Percentiles rank a stretch among this genome's conserved stretches.
Conservation (phyloP, 2,329 filamentous ascomycete species). For the Colletotrichum camelliae region DNA sequence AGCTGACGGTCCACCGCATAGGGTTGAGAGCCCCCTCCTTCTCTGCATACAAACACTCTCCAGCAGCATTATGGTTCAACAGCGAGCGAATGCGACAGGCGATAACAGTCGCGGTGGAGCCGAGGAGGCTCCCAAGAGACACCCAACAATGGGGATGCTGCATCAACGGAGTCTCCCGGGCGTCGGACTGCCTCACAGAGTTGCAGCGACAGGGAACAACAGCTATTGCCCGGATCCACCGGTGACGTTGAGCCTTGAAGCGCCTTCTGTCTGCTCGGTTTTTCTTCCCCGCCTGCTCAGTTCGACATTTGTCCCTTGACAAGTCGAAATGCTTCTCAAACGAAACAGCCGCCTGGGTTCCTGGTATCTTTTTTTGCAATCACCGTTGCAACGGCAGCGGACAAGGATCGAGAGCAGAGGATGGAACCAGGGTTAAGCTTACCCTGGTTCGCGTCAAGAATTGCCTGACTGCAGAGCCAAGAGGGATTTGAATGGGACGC, state of each 20-base stretch:
- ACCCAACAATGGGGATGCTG: neutral
- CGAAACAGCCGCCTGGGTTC: conserved; percentile 1
- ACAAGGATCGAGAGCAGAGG: neutral
- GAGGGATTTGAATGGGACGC: conserved; percentile 11
- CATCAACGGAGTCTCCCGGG: neutral
- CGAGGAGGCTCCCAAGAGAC: neutral
- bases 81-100: neutral
- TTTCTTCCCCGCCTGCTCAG: neutral
- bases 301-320: neutral
- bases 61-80: neutral
- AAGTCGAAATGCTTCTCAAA: neutral
- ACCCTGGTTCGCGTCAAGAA: conserved; percentile 6
- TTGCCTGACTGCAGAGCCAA: conserved; percentile 2
- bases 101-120: neutral
- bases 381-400: neutral
- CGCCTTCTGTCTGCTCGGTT: neutral
- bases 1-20: neutral
- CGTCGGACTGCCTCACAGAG: neutral
- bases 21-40: neutral
- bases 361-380: conserved; percentile 1
- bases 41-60: neutral
- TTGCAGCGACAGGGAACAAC: neutral
- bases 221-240: neutral
- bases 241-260: neutral
- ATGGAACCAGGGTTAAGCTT: conserved; percentile 4